Base-by-base conservation (phyloP, 1,139 yeast genomes). In the Candida sp. region DNA sequence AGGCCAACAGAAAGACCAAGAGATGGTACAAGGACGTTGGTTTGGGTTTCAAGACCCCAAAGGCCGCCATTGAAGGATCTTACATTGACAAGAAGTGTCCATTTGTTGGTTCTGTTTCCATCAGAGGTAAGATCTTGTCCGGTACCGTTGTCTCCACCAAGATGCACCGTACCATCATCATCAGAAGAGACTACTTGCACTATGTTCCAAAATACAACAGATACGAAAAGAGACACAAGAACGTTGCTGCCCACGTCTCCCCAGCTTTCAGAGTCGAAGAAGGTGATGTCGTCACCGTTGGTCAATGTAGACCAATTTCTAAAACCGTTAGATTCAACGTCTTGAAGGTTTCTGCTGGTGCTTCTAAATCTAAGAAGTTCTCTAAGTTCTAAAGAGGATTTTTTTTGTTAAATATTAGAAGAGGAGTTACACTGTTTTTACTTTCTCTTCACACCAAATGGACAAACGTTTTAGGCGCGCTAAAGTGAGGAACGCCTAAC, bases 31-130 rank as follows among this genome's bases (percentile, higher is more conserved):
- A 96, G 90, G 98, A 96, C 62, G 98, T 92, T 73, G 99, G 99
- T 78, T 90, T 96, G 78, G 99, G 99, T 68, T 94, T 92, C 98
- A 96, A 94, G 91, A 96, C 99, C 85, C 99, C 99, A 83, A 88
- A 86, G 83, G 84, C 93, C 76, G 99, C 99, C 75, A 90, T 93
- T 81, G 94, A 89, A 76, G 99, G 99, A 80, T 82, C 93, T 70
- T 94, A 96, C 96, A 92, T 96, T 76, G 98, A 96, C 92, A 94
- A 96, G 91, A 96, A 96, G 86, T 96, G 99, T 84, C 99, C 99
- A 78, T 96, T 96, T 84, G 90, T 85, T 69, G 99, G 99, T 80
- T 80, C 80, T 67, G 88, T 96, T 68, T 93, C 99, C 67, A 96
- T 96, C 88, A 93, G 99, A 86, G 99, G 99, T 83, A 93, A 91